Conservation (phyloP, 2,329 filamentous ascomycete genomes). For the Colletotrichum tropicale region DNA sequence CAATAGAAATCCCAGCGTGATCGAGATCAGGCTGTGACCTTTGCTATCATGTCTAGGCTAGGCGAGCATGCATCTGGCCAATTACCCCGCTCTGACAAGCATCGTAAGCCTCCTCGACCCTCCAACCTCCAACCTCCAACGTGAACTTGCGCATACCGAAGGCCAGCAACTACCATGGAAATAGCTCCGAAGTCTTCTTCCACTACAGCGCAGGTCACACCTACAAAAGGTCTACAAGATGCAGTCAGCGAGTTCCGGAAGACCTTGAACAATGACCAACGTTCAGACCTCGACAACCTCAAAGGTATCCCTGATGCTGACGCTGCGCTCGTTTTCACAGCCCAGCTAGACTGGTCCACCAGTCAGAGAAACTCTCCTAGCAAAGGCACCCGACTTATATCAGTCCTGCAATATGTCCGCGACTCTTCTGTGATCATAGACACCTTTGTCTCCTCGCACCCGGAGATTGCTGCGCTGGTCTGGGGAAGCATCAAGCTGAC, state of each 20-base stretch:
- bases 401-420: background rate
- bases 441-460: background rate
- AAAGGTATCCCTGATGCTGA: background rate
- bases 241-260: background rate
- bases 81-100: background rate
- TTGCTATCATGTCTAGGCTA: background rate
- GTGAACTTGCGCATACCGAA: background rate
- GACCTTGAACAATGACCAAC: fast-evolving
- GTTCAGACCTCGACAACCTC: background rate
- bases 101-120: background rate
- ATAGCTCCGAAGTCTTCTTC: background rate
- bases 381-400: background rate
- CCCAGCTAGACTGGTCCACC: background rate
- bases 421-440: background rate
- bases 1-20: fast-evolving
- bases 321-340: background rate
- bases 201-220: background rate
- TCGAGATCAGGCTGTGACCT: background rate
- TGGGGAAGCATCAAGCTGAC: background rate
- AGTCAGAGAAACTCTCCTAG: background rate
- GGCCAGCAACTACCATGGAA: background rate
- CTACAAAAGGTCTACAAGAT: background rate
- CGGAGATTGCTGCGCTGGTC: background rate
- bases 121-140: background rate
- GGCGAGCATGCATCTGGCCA: background rate